These are phyloP conservation scores for Stylosanthes scabra DNA, from an alignment of 331 rosid genomes.

Conservation along the genomic window DNA sequence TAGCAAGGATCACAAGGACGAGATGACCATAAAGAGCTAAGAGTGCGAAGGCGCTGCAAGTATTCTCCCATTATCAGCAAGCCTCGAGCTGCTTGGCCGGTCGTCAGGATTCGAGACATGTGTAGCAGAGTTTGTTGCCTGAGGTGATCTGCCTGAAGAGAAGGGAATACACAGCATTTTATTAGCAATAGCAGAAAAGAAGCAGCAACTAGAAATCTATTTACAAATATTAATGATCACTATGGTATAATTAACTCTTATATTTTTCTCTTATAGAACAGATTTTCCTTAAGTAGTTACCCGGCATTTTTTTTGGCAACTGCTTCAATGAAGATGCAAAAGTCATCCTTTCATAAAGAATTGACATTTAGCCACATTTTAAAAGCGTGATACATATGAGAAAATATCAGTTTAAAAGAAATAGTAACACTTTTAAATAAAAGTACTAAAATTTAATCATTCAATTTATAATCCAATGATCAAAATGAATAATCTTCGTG, in stretches of 20 bases:
- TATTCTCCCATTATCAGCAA: constrained; percentile 81
- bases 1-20: constrained; percentile 52
- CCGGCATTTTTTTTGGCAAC: too few species aligned
- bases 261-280: background rate
- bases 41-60: constrained; percentile 79
- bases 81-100: constrained; percentile 71
- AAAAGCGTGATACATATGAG: too few species aligned
- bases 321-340: too few species aligned
- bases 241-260: background rate
- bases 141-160: constrained; percentile 87
- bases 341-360: too few species aligned
- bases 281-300: background rate
- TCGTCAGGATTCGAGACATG: constrained; percentile 65
- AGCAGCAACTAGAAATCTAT: background rate
- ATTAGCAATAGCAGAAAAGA: too few species aligned
- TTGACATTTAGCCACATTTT: too few species aligned
- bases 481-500: too few species aligned
- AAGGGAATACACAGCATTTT: constrained; percentile 12
- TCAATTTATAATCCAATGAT: too few species aligned
- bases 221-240: background rate
- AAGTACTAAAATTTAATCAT: too few species aligned
- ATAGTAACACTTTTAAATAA: too few species aligned
- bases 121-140: constrained; percentile 79
- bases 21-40: constrained; percentile 76
- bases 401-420: too few species aligned